Evolutionary conservation across 441 rosid species (phyloP), one percentile per base, ranked within the genome.

Genomic region (Breynia disticha): DNA sequence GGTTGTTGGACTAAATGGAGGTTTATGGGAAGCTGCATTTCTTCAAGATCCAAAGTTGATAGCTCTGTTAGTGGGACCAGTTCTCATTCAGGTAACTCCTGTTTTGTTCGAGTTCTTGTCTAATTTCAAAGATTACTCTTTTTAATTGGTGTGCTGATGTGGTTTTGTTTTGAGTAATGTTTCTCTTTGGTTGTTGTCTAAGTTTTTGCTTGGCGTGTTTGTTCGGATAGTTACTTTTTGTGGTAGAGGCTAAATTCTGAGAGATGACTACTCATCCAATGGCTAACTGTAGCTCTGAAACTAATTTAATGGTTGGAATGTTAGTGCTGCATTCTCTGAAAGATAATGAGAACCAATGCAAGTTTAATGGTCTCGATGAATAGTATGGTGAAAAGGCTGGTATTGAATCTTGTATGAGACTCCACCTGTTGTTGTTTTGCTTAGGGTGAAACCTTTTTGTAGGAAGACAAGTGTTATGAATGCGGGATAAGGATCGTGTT

Each of bases 21-120:
- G 78, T 77, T 84, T 65, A 73, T 84, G 44, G 75, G 85, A 42
- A 76, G 89, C 80, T 84, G 95, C 79, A 78, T 80, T 69, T 73
- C 94, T 81, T 81, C 98, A 55, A 84, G 89, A 74, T 73, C 98
- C 79, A 87, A 91, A 69, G 94, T 88, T 56, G 98, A 88, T 72
- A 86, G 71, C 70, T 86, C 98, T 71, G 71, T 73, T 55, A 77
- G 86, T 63, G 82, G 79, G 65, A 74, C 84, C 56, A 77, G 76
- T 60, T 63, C 85, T 15, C 78, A 67, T 67, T 80, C 51, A 58
- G 95, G 98, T 91, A 84, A 77, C 45, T 46, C 10, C 60, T 16
- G 13, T 15, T 50, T 19, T 50, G 19, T 50, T 41, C 53, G 15
- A 45, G 16, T 28, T 22, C 46, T 44, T 15, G 0, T 19, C 16